Base-by-base conservation (phyloP, 176 grass and related monocot genomes). In the Bonia amplexicaulis region DNA sequence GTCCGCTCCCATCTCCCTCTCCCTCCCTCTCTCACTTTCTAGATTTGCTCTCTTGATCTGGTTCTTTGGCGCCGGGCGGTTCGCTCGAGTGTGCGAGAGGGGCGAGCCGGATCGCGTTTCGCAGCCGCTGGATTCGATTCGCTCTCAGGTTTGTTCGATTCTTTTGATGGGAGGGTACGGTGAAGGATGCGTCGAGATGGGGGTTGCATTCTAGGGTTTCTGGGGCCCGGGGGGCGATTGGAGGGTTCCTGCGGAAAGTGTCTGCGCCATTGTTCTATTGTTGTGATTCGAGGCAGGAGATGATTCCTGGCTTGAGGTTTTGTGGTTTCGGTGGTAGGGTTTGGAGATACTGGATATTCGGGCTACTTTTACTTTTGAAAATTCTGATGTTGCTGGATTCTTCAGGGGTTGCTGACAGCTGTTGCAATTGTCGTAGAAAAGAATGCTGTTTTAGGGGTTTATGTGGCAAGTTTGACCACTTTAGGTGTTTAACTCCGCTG, bases 31-130 rank as follows among this genome's bases (percentile, higher is more conserved):
- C 15, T 6, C 5, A 6, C 51, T 54, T 6, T 65, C 42, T 80
- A 22, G 61, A 80, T 66, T 80, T 66, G 26, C 44, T 80, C 60
- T 44, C 19, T 51, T 66, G 59, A 80, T 80, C 61, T 65, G 26
- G 17, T 80, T 51, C 47, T 27, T 45, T 49, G 16, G 44, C 14
- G 1, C 15, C 25, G 23, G 15, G 75, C 54, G 13, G 39, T 41
- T 78, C n/a, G 40, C 7, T 23, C 31, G 19, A 58, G 11, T 51
- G 48, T 14, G 15, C 12, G 55, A 12, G 35, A 40, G 53, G 6
- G 20, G 54, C 12, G 39, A 19, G 7, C 14, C 11, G 45, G 54
- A 39, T 78, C 54, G 37, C 12, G 0, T 9, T 63, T 39, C n/a
- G 12, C 22, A 39, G 75, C 49, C 49, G 74, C 59, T 39, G 22